Evolutionary conservation across 2,329 filamentous ascomycete species (phyloP).

Genomic region (Fusarium redolens): DNA sequence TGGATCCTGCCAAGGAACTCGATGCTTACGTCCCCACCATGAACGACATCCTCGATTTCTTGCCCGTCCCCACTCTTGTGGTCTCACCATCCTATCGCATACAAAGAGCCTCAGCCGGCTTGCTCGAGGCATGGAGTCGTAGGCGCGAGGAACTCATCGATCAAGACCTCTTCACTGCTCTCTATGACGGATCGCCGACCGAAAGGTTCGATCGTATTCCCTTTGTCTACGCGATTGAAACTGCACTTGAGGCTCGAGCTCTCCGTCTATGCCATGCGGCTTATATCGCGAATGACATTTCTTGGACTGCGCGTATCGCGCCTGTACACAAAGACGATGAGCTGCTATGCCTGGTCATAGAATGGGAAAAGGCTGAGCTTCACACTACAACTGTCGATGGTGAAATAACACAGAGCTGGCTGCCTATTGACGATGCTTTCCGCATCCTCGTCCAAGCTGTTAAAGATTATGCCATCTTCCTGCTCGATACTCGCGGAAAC

Average conservation of each 20-base stretch:
- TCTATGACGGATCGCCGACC: background rate
- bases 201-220: conserved; percentile 9
- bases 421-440: conserved; percentile 6
- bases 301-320: conserved; percentile 6
- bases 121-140: background rate
- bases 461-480: conserved; percentile 12
- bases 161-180: conserved; percentile 6
- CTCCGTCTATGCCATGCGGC: conserved; percentile 1
- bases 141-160: background rate
- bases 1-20: background rate
- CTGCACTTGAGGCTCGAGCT: background rate
- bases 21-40: background rate
- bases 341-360: background rate
- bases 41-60: background rate
- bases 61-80: conserved; percentile 6
- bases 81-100: background rate
- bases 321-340: background rate
- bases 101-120: background rate
- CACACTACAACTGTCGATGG: background rate
- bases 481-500: background rate
- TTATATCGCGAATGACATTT: background rate
- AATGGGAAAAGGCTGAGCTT: background rate
- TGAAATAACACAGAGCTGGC: background rate
- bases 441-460: conserved; percentile 7
- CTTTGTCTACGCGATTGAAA: background rate